phyloP scores from a whole-genome alignment of 2,329 filamentous ascomycete genomes.

The Xylariomycetidae sp. region DNA sequence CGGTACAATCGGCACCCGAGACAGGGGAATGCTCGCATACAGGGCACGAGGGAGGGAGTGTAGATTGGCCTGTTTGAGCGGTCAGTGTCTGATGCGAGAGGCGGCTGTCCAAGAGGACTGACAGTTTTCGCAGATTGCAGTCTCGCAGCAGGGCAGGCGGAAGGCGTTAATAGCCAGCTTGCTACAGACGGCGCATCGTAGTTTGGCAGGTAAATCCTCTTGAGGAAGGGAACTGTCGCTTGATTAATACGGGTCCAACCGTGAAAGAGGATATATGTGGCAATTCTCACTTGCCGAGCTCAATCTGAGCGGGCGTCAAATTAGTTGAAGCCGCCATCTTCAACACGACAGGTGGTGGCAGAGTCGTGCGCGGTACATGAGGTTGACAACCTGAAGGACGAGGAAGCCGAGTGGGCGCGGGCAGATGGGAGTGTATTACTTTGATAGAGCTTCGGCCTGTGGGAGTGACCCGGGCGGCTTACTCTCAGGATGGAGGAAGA shows the following conservation, averaged over 20 bases:
- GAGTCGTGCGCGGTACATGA: conserved; percentile 15
- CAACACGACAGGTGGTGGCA: conserved; percentile 9
- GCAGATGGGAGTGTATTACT: too few species aligned
- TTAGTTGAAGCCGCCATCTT: conserved; percentile 29
- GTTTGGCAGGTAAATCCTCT: conserved; percentile 90
- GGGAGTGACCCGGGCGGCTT: too few species aligned
- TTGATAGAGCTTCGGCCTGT: too few species aligned
- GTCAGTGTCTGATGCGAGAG: neutral
- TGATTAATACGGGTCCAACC: too few species aligned
- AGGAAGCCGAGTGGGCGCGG: too few species aligned
- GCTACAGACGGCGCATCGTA: conserved; percentile 91
- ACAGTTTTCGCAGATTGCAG: conserved; percentile 91
- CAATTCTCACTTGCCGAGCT: conserved; percentile 50
- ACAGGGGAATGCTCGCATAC: conserved; percentile 91
- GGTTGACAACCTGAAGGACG: too few species aligned
- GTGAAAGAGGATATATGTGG: too few species aligned
- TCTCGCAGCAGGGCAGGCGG: conserved; percentile 90
- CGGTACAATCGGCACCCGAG: conserved; percentile 78
- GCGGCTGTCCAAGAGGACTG: conserved; percentile 30
- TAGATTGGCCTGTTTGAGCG: conserved; percentile 60
- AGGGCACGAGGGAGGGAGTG: conserved; percentile 74
- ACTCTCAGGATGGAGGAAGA: too few species aligned
- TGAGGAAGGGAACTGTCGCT: conserved; percentile 63
- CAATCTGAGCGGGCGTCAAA: conserved; percentile 51
- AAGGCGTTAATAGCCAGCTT: conserved; percentile 87